phyloP scores from a whole-genome alignment of 2,329 filamentous ascomycete species.

The Aspergillus sp. region DNA sequence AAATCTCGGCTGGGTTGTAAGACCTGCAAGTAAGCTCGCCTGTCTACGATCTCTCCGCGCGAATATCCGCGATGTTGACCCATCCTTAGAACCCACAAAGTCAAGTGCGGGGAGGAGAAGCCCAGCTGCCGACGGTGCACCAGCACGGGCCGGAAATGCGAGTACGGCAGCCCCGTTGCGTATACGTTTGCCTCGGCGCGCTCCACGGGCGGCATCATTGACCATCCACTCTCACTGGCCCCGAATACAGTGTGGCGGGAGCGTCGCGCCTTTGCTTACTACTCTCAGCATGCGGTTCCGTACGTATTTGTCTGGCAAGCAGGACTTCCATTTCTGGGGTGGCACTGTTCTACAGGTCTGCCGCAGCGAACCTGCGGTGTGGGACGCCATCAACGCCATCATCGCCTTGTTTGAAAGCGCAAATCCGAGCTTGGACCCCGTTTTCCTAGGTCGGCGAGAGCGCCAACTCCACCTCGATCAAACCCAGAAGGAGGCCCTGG shows the following conservation, averaged over 20 bases:
- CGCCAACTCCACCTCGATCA: slow-evolving; percentile 6
- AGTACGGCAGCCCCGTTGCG: too few relatives aligned
- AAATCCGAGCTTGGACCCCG: too few relatives aligned
- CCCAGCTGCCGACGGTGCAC: slow-evolving; percentile 24
- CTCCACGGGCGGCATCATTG: slow-evolving; percentile 2
- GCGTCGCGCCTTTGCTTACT: slow-evolving; percentile 30
- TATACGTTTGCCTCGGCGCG: slow-evolving; percentile 6
- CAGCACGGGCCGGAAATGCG: slow-evolving; percentile 25
- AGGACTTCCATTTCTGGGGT: slow-evolving; percentile 30
- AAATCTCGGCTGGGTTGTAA: background rate
- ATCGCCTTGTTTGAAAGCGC: slow-evolving; percentile 26
- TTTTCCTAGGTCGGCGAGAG: too few relatives aligned
- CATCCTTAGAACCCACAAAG: slow-evolving; percentile 16
- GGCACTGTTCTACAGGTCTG: slow-evolving; percentile 26
- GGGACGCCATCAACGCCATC: slow-evolving; percentile 31
- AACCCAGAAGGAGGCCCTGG: slow-evolving; percentile 15
- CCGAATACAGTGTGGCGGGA: slow-evolving; percentile 23
- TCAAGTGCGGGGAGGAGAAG: slow-evolving; percentile 30
- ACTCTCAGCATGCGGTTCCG: slow-evolving; percentile 23
- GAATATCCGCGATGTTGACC: slow-evolving; percentile 7
- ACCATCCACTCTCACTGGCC: slow-evolving; percentile 10
- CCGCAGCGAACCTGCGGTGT: slow-evolving; percentile 26
- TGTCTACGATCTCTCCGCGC: background rate
- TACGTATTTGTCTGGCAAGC: slow-evolving; percentile 22
- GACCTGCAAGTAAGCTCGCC: slow-evolving; percentile 23